Conservation (phyloP, 208 protist genomes). For the Trypanosoma mega region DNA sequence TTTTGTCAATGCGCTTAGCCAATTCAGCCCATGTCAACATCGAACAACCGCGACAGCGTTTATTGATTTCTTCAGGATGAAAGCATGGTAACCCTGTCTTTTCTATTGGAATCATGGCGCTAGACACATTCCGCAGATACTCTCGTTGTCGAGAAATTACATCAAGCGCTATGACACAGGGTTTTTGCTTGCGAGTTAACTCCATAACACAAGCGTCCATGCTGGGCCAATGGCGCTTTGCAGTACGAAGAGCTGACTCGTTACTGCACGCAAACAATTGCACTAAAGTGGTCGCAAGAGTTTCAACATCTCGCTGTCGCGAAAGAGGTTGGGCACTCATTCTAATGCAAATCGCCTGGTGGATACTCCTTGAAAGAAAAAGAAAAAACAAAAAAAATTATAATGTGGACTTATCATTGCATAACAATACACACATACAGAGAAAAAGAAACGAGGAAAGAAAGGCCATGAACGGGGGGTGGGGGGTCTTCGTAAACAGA, state of each 20-base stretch:
- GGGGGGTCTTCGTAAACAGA: no score
- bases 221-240: slow-evolving; percentile 29
- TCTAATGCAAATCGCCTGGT: no score
- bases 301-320: not conserved
- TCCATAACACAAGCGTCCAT: slow-evolving; percentile 18
- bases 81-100: slow-evolving; percentile 24
- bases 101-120: slow-evolving; percentile 21
- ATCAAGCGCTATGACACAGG: slow-evolving; percentile 49
- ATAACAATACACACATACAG: no score
- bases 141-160: slow-evolving; percentile 39
- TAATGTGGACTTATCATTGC: no score
- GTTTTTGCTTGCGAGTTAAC: slow-evolving; percentile 29
- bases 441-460: no score
- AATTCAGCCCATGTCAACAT: slow-evolving; percentile 39
- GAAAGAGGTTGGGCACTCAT: no score
- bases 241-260: slow-evolving; percentile 28
- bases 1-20: slow-evolving; percentile 19
- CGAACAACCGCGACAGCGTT: slow-evolving; percentile 14
- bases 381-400: no score
- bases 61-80: slow-evolving; percentile 6
- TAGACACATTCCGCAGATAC: slow-evolving; percentile 27
- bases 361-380: no score
- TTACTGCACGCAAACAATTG: slow-evolving; percentile 26
- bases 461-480: no score
- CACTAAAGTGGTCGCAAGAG: not conserved